Evolutionary conservation across 345 rosid genomes (phyloP).

Genomic region (Nephelium lappaceum): DNA sequence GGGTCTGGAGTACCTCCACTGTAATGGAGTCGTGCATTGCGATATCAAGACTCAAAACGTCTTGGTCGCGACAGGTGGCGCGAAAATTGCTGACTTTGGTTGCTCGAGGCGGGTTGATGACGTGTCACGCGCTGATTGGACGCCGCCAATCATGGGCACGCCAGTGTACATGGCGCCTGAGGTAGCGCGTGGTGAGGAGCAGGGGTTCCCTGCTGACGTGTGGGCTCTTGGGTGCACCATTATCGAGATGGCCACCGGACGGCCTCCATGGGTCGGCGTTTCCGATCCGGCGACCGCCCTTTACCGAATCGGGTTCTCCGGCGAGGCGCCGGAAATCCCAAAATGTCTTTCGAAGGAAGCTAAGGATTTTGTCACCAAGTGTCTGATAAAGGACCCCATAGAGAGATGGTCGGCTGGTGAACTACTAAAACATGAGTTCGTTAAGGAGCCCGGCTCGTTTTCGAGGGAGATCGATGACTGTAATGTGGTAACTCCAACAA

Average conservation of each 20-base stretch:
- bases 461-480: not conserved
- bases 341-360: slow-evolving; percentile 39
- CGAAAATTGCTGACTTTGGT: slow-evolving; percentile 67
- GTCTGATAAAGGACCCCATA: slow-evolving; percentile 47
- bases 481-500: slow-evolving; percentile 39
- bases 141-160: slow-evolving; percentile 41
- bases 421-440: slow-evolving; percentile 49
- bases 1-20: slow-evolving; percentile 61
- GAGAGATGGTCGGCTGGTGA: slow-evolving; percentile 55
- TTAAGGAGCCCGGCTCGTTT: slow-evolving; percentile 8
- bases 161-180: slow-evolving; percentile 74
- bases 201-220: slow-evolving; percentile 53
- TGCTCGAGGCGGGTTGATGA: slow-evolving; percentile 44
- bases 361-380: slow-evolving; percentile 52
- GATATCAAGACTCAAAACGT: slow-evolving; percentile 68
- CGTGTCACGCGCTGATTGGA: not conserved
- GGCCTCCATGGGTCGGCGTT: slow-evolving; percentile 40
- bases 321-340: slow-evolving; percentile 47
- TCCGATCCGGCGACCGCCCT: slow-evolving; percentile 49
- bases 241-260: slow-evolving; percentile 61
- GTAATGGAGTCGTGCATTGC: slow-evolving; percentile 66
- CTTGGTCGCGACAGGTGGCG: slow-evolving; percentile 40
- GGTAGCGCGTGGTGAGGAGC: slow-evolving; percentile 61
- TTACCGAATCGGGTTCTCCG: slow-evolving; percentile 50
- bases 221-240: slow-evolving; percentile 72